Evolutionary conservation across 2,329 filamentous ascomycete genomes (phyloP), one percentile per base, ranked within the genome.

Genomic region (Cytospora paraplurivora): DNA sequence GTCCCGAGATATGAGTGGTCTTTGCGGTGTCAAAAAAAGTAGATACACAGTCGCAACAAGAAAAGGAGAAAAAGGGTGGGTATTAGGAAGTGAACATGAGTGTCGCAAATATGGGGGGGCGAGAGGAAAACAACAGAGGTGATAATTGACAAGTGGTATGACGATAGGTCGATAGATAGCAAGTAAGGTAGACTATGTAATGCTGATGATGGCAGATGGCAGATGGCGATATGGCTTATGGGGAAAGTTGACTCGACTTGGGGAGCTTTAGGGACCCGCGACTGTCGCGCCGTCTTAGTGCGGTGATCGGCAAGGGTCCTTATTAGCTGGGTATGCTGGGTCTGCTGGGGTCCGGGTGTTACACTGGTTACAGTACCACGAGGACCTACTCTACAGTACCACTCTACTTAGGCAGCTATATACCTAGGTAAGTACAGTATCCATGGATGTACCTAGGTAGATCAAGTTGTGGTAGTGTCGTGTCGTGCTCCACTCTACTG

Each of bases 1-100:
- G 41, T n/a, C 19, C 17, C 15, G 38, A 41, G 12, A 17, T 17
- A 17, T 17, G 38, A 41, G 15, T 6, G 38, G 17, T 41, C 37
- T 15, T 13, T 17, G 17, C 15, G 8, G n/a, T 17, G 4, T 44
- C 41, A 35, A 44, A 54, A 54, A 38, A 10, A 34, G 52, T 33
- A 50, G 34, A 59, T n/a, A 34, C 38, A 51, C 19, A 27, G 12
- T 50, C 13, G 53, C 19, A 34, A 44, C 52, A 38, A 41, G 44
- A 37, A 19, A 33, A 6, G n/a, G 34, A 41, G 33, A 27, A 27
- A 27, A 27, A 27, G 27, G 2, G 27, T 27, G 60, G 63, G 64
- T 66, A 63, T 66, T 54, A 63, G 12, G 41, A 44, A 19, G 2
- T 17, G 38, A 17, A 41, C 13, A 13, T 17, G 4, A 55, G 61